A percentile compares a stretch with the other conserved stretches of the same genome.
These are phyloP conservation scores for Lactarius psammicola DNA, from an alignment of 768 basidiomycete species.

Conservation along the genomic window DNA sequence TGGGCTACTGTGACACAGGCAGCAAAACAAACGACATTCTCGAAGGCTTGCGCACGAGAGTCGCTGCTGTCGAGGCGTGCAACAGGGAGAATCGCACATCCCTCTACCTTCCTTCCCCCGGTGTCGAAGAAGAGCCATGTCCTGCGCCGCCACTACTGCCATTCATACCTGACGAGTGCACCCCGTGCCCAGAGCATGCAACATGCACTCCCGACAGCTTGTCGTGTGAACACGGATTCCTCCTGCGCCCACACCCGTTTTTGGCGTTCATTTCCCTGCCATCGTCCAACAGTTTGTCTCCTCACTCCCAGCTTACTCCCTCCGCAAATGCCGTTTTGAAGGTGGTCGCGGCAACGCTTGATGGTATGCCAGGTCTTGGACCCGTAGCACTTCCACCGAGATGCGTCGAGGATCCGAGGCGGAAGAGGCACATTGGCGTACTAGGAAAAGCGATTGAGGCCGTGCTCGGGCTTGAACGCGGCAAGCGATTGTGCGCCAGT, in stretches of 20 bases:
- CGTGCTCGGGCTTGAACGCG: constrained; percentile 59
- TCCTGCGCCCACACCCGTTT: constrained; percentile 56
- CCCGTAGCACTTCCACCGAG: constrained; percentile 72
- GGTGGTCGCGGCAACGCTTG: constrained; percentile 33
- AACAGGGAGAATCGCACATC: constrained; percentile 53
- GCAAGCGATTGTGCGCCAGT: constrained; percentile 62
- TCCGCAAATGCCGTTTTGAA: constrained; percentile 36
- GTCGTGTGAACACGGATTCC: constrained; percentile 64
- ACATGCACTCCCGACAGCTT: constrained; percentile 56
- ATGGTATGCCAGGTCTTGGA: constrained; percentile 78
- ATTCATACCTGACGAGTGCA: constrained; percentile 60
- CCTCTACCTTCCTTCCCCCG: constrained; percentile 36
- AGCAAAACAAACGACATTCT: constrained; percentile 57
- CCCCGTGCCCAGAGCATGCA: constrained; percentile 62
- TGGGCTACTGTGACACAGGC: constrained; percentile 76
- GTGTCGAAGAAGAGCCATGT: constrained; percentile 38
- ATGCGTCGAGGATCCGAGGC: constrained; percentile 73
- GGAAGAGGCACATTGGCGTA: constrained; percentile 69
- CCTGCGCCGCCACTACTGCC: constrained; percentile 55
- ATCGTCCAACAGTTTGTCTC: constrained; percentile 40
- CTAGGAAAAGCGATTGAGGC: constrained; percentile 73
- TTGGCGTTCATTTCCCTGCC: constrained; percentile 43
- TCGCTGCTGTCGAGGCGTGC: constrained; percentile 54
- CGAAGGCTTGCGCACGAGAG: constrained; percentile 45
- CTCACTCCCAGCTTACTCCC: constrained; percentile 33